These are phyloP conservation scores for Cercospora canescens DNA, from an alignment of 2,329 filamentous ascomycete genomes.

Conservation along the genomic window DNA sequence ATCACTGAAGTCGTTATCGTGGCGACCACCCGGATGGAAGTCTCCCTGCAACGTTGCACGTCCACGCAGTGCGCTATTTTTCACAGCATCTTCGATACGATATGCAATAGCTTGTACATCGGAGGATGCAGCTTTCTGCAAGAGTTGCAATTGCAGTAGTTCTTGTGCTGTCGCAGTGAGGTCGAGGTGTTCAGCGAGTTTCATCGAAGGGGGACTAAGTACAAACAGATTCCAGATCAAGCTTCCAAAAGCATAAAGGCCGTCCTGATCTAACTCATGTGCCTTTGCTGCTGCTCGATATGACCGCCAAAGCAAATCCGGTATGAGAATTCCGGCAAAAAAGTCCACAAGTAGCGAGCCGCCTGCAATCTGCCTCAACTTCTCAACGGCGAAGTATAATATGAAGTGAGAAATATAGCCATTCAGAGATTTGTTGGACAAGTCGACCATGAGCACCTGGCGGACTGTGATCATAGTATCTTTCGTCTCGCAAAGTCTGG, in stretches of 20 bases:
- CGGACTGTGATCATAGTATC: background rate
- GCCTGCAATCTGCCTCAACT: background rate
- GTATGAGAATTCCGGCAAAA: background rate
- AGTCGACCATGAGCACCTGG: background rate
- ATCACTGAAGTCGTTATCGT: slow-evolving; percentile 70
- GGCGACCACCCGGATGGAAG: slow-evolving; percentile 59
- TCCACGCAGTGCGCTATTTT: background rate
- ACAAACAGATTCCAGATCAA: background rate
- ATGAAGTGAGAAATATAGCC: background rate
- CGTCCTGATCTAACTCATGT: background rate
- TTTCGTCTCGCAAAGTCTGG: background rate
- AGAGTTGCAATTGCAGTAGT: too few species aligned
- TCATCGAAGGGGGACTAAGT: background rate
- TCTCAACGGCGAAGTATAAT: background rate
- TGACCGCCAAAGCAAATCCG: background rate
- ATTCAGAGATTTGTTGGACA: background rate
- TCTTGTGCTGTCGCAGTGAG: too few species aligned
- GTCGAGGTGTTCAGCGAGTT: too few species aligned
- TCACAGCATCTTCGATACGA: background rate
- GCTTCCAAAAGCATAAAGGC: background rate
- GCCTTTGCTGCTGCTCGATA: background rate
- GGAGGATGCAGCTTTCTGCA: too few species aligned
- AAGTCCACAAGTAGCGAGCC: background rate
- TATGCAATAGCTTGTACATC: too few species aligned
- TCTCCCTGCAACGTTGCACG: background rate